A percentile compares a stretch with the other conserved stretches of the same genome.
phyloP scores from a whole-genome alignment of 345 rosid genomes.

The Citrus cavaleriei region DNA sequence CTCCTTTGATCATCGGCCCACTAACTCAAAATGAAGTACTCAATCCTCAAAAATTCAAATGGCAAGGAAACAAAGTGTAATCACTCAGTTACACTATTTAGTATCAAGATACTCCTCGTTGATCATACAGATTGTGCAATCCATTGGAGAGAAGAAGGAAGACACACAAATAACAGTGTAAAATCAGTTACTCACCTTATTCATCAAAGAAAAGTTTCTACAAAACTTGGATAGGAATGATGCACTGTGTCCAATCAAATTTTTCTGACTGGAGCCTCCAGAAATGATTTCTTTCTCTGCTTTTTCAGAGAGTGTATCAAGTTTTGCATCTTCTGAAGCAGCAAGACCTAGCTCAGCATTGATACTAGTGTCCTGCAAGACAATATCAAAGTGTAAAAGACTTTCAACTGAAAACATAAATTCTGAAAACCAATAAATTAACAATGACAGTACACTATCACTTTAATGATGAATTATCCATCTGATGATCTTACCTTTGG shows the following conservation, averaged over 20 bases:
- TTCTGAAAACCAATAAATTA: neutral
- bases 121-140: neutral
- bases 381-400: slow-evolving; percentile 12
- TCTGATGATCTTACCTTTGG: slow-evolving; percentile 36
- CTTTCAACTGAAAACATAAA: neutral
- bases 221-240: slow-evolving; percentile 87
- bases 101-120: neutral
- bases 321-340: slow-evolving; percentile 86
- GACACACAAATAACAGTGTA: neutral
- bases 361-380: slow-evolving; percentile 62
- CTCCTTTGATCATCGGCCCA: neutral
- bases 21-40: neutral
- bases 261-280: slow-evolving; percentile 52
- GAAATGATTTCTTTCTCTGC: slow-evolving; percentile 91
- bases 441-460: neutral
- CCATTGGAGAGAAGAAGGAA: neutral
- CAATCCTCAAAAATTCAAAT: neutral
- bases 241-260: slow-evolving; percentile 79
- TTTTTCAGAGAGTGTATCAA: slow-evolving; percentile 82
- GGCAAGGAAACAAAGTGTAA: neutral
- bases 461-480: neutral
- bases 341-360: slow-evolving; percentile 93
- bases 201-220: slow-evolving; percentile 78
- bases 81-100: neutral
- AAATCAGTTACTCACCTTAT: slow-evolving; percentile 50